A percentile compares a stretch with the other conserved stretches of the same genome.
Conservation (phyloP, 352 stramenopile genomes). For the Bremia lactucae region DNA sequence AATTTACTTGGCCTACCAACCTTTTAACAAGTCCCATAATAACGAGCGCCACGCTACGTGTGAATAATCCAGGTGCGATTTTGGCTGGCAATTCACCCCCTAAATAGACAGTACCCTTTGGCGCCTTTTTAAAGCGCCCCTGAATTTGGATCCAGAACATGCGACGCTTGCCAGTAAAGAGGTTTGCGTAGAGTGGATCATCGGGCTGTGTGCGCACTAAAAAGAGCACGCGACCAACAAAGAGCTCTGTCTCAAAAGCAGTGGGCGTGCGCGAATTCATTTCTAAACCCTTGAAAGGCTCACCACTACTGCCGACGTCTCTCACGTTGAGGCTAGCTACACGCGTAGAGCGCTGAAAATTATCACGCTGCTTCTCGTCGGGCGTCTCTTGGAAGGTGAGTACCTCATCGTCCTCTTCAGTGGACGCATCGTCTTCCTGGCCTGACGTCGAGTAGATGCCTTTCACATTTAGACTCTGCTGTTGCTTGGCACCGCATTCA, state of each 20-base stretch:
- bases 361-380: slow-evolving; percentile 1
- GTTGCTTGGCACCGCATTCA: slow-evolving; percentile 24
- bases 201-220: slow-evolving; percentile 64
- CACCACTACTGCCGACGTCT: slow-evolving; percentile 22
- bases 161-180: slow-evolving; percentile 55
- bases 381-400: background rate
- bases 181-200: slow-evolving; percentile 32
- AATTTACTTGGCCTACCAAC: slow-evolving; percentile 50
- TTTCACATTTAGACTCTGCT: slow-evolving; percentile 1
- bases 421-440: slow-evolving; percentile 13
- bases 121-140: slow-evolving; percentile 61
- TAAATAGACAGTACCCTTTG: slow-evolving; percentile 47
- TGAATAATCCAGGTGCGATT: slow-evolving; percentile 65
- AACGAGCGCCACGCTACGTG: slow-evolving; percentile 59
- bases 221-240: slow-evolving; percentile 67
- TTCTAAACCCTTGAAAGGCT: slow-evolving; percentile 11
- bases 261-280: slow-evolving; percentile 57
- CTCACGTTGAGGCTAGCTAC: slow-evolving; percentile 23
- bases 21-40: slow-evolving; percentile 71
- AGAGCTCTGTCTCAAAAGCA: slow-evolving; percentile 83
- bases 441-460: slow-evolving; percentile 8
- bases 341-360: slow-evolving; percentile 4
- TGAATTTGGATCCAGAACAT: slow-evolving; percentile 87
- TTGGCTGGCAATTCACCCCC: slow-evolving; percentile 55
- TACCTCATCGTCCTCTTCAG: slow-evolving; percentile 14